Evolutionary conservation across 805 yeast species (phyloP).

Genomic region (Schizosaccharomyces japonicus): DNA sequence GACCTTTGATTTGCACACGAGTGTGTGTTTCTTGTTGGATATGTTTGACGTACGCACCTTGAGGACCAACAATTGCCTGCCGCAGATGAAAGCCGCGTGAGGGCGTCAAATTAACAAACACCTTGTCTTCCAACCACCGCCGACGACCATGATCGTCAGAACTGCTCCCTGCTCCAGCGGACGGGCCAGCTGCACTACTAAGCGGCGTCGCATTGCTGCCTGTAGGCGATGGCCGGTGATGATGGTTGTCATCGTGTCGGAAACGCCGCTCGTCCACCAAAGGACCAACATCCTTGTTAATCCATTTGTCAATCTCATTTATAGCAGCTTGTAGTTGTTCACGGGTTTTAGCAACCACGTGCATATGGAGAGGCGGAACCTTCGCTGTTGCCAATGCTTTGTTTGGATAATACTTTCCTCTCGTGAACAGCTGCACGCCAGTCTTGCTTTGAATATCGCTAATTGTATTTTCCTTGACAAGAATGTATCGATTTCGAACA

Average conservation of each 20-base stretch:
- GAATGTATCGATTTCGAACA: constrained; percentile 16
- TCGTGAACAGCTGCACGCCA: constrained; percentile 13
- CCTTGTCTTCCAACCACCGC: constrained; percentile 12
- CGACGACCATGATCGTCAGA: constrained; percentile 5
- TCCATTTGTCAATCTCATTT: constrained; percentile 35
- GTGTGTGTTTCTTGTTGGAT: constrained; percentile 16
- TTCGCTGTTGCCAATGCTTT: constrained; percentile 14
- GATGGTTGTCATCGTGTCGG: constrained; percentile 7
- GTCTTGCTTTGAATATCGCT: constrained; percentile 13
- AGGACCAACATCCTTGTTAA: constrained; percentile 12
- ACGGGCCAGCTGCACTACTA: background rate
- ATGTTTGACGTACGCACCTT: constrained; percentile 18
- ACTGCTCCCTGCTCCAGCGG: constrained; percentile 1
- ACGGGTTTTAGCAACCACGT: constrained; percentile 39
- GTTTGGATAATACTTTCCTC: constrained; percentile 19
- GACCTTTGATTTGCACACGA: constrained; percentile 17
- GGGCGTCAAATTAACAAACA: constrained; percentile 10
- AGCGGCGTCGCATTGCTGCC: constrained; percentile 4
- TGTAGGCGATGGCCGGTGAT: background rate
- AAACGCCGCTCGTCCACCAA: constrained; percentile 14
- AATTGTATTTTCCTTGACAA: constrained; percentile 17
- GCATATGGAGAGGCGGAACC: constrained; percentile 16
- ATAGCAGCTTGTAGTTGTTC: constrained; percentile 31
- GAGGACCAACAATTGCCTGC: constrained; percentile 17
- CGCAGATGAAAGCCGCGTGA: constrained; percentile 15